These are phyloP conservation scores for Arxiozyma telluris DNA, from an alignment of 1,139 yeast species.

Conservation along the genomic window DNA sequence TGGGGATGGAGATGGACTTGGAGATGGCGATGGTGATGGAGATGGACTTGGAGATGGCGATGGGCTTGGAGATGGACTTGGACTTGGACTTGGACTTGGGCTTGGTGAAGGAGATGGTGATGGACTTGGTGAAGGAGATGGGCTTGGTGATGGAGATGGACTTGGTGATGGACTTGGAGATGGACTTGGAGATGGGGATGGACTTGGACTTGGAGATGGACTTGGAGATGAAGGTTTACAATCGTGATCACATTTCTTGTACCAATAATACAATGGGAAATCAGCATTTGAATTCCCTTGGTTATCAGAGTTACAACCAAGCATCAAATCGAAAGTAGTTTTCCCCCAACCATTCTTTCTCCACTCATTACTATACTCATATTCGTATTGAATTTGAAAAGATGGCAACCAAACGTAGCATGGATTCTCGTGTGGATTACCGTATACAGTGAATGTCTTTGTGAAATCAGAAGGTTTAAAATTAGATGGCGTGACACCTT, in stretches of 20 bases:
- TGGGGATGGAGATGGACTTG: too few species aligned
- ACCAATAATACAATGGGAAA: conserved; percentile 28
- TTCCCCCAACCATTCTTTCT: conserved; percentile 11
- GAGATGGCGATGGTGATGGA: too few species aligned
- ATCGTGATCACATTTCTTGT: background rate
- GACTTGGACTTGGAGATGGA: background rate
- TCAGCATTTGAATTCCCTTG: conserved; percentile 23
- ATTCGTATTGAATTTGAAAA: conserved; percentile 30
- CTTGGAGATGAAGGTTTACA: background rate
- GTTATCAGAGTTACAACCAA: conserved; percentile 27
- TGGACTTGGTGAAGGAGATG: too few species aligned
- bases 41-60: too few species aligned
- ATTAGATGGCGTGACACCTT: conserved; percentile 12
- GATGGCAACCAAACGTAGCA: conserved; percentile 19
- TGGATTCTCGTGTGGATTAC: conserved; percentile 6
- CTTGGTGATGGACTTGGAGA: too few species aligned
- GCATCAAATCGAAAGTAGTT: conserved; percentile 20
- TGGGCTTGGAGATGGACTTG: too few species aligned
- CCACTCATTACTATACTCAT: conserved; percentile 14
- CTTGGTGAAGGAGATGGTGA: too few species aligned
- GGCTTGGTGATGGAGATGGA: too few species aligned
- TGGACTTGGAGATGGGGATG: background rate
- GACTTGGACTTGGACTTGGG: too few species aligned
- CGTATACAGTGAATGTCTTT: conserved; percentile 21
- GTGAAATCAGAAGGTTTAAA: conserved; percentile 25